Evolutionary conservation across 108 stramenopile species (phyloP), one percentile per base, ranked within the genome.

Genomic region (Cyclotella cryptica): DNA sequence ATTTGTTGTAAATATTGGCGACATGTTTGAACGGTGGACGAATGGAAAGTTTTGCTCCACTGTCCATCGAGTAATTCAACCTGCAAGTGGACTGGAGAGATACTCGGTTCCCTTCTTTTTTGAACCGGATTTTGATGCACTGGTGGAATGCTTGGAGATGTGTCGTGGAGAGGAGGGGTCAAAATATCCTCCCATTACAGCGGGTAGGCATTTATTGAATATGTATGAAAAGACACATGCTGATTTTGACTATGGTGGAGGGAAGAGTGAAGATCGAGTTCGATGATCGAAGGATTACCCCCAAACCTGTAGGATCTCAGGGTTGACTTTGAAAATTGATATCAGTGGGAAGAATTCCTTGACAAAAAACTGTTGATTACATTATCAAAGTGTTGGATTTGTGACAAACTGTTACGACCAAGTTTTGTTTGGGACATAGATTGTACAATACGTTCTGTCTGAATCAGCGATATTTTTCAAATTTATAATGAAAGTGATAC

Each of bases 1-100:
- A n/a, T 93, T 91, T 71, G 88, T 95, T 12, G 89, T 95, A n/a
- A 95, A 95, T 69, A 65, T 92, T 41, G 93, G 93, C 42, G 92
- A 96, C 68, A 86, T 94, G 90, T 80, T 94, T 54, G 82, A 93
- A 77, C 44, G 87, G 58, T 95, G 94, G 94, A 90, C 92, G 13
- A 92, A 95, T 75, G 92, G 89, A 26, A 41, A 71, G 18, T 95
- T 77, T 66, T 53, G 66, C 17, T 86, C 87, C 40, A 95, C 94
- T 3, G 53, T 88, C 4, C 94, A 95, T 74, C 86, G 94, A 19
- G 91, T 95, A 5, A 53, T 88, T 29, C 87, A 73, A 47, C 60
- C 69, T 42, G 60, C 41, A 22, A 66, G 52, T 15, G 79, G 54
- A 8, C 45, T 55, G 18, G 90, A 88, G 22, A 74, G 88, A 5